Evolutionary conservation across 805 yeast genomes (phyloP).

Genomic region (Candida berthetii): DNA sequence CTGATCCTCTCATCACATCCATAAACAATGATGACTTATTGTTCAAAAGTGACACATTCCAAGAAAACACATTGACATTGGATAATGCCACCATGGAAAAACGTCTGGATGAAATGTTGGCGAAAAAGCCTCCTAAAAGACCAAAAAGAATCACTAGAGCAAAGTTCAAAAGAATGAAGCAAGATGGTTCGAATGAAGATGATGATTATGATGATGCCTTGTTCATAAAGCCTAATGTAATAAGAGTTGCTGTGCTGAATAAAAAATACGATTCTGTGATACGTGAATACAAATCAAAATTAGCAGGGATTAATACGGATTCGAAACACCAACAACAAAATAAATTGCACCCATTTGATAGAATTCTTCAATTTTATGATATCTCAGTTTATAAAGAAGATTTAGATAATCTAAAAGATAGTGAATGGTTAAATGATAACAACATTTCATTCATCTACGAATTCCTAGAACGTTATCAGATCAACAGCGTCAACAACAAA

Average conservation of each 20-base stretch:
- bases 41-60: conserved; percentile 7
- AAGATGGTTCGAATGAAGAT: conserved; percentile 4
- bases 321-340: conserved; percentile 15
- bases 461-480: conserved; percentile 32
- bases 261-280: conserved; percentile 10
- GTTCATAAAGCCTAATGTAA: conserved; percentile 6
- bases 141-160: conserved; percentile 4
- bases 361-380: conserved; percentile 44
- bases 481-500: conserved; percentile 16
- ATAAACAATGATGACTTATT: conserved; percentile 3
- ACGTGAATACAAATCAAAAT: neutral
- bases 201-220: conserved; percentile 8
- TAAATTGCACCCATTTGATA: conserved; percentile 7
- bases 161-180: conserved; percentile 3
- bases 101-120: neutral
- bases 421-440: conserved; percentile 73
- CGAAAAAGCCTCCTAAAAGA: conserved; percentile 7
- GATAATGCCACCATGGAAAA: conserved; percentile 4
- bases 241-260: conserved; percentile 10
- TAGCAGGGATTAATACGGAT: too few relatives aligned
- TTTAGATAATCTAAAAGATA: conserved; percentile 47
- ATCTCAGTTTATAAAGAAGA: conserved; percentile 56
- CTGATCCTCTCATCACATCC: too few relatives aligned
- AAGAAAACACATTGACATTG: conserved; percentile 10
- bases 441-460: conserved; percentile 61